Evolutionary conservation across 306 rosid genomes (phyloP).

Genomic region (Fragaria iinumae): DNA sequence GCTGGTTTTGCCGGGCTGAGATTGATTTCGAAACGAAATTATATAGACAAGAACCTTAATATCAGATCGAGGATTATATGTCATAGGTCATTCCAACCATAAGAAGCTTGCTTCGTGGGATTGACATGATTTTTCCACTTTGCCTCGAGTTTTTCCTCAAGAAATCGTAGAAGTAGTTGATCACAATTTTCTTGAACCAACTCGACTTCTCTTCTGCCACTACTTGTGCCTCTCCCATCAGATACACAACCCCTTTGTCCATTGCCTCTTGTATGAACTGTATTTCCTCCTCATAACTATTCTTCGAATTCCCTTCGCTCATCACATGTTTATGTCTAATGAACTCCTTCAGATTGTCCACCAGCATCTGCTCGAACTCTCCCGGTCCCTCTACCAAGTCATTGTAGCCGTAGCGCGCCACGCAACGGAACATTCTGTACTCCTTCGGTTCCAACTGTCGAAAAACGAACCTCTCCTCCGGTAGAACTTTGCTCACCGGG

Average conservation of each 20-base stretch:
- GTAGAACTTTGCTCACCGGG: conserved; percentile 48
- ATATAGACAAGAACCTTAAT: neutral
- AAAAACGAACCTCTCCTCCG: conserved; percentile 68
- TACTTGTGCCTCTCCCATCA: conserved; percentile 66
- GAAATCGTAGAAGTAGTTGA: conserved; percentile 59
- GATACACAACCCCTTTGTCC: conserved; percentile 68
- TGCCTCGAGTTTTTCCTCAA: conserved; percentile 69
- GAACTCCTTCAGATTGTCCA: conserved; percentile 51
- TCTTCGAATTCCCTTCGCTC: conserved; percentile 22
- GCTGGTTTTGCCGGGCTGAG: neutral
- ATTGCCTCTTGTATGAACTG: conserved; percentile 48
- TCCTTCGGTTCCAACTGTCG: conserved; percentile 60
- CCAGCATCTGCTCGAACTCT: conserved; percentile 53
- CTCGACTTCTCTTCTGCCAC: conserved; percentile 59
- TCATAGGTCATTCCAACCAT: conserved; percentile 61
- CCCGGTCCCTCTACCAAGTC: conserved; percentile 36
- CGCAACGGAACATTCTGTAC: conserved; percentile 60
- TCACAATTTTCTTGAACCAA: conserved; percentile 52
- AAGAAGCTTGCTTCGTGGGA: conserved; percentile 56
- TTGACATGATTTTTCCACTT: conserved; percentile 43
- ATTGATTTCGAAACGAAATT: neutral
- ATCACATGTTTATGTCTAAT: conserved; percentile 38
- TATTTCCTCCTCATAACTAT: conserved; percentile 48
- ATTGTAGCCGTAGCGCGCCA: conserved; percentile 70
- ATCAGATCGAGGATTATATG: conserved; percentile 11